A percentile compares a stretch with the other conserved stretches of the same genome.
Evolutionary conservation across 805 yeast species (phyloP).

Genomic region (Metschnikowia corniflorae): DNA sequence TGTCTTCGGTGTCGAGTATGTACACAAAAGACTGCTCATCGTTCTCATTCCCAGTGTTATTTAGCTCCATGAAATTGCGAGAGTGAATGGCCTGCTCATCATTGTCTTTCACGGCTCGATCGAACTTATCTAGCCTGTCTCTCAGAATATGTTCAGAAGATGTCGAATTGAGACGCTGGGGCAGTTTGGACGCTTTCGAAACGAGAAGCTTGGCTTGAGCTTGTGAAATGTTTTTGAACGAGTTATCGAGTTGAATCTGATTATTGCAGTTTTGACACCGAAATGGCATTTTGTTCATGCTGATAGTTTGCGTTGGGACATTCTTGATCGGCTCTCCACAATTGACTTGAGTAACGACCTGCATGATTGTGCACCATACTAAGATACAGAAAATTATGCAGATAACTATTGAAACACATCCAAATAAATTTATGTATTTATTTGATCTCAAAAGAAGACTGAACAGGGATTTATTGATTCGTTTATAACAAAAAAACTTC

Average conservation of each 20-base stretch:
- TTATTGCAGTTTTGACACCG: conserved; percentile 61
- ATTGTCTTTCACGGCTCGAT: conserved; percentile 13
- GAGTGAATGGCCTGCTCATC: background rate
- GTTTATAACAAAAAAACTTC: too few species aligned
- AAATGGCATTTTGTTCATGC: too few species aligned
- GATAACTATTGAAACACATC: background rate
- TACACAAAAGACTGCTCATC: conserved; percentile 15
- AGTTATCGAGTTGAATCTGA: conserved; percentile 54
- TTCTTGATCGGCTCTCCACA: too few species aligned
- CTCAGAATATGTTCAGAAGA: conserved; percentile 35
- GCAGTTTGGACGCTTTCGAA: conserved; percentile 23
- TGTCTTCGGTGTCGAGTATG: conserved; percentile 20
- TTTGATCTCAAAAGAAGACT: too few species aligned
- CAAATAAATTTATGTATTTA: background rate
- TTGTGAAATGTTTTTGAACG: conserved; percentile 48
- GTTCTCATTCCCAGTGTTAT: background rate
- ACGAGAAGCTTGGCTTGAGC: conserved; percentile 56
- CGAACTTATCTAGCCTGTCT: conserved; percentile 28
- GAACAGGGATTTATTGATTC: too few species aligned
- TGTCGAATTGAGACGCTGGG: conserved; percentile 19
- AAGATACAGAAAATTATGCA: too few species aligned
- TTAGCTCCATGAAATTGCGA: conserved; percentile 1
- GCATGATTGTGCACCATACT: too few species aligned
- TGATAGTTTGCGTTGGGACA: too few species aligned
- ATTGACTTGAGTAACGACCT: too few species aligned